Base-by-base conservation (phyloP, 75 land plant species). In the Chamaecyparis obtusa region DNA sequence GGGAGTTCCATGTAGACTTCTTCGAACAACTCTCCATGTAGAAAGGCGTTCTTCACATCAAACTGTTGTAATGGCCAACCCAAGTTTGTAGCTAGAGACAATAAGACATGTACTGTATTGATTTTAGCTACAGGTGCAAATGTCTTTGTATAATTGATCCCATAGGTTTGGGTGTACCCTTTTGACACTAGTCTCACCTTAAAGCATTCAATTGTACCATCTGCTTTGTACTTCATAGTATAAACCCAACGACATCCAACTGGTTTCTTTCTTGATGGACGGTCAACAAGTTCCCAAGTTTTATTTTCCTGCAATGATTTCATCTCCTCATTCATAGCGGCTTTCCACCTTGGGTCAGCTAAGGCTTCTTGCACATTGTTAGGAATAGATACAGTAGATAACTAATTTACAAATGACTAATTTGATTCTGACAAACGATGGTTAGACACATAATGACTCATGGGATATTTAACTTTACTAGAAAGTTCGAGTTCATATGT, bases 141-240 rank as follows among this genome's bases (percentile, higher is more conserved):
- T 41, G 41, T 41, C 41, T 41, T 2, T 41, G 41, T 41, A 41
- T 41, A 41, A 33, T 75, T 39, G 9, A 75, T 35, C 15, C 78
- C 37, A 75, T 75, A 75, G 33, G 35, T 32, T 35, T 75, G 78
- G 33, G 78, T 75, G 14, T 33, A 33, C 33, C 78, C 90, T 56
- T 87, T 88, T 36, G 91, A 77, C 2, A 88, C 83, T 3, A 90
- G 74, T 49, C 90, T 27, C 75, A 86, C 90, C 76, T 90, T 90
- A 54, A 24, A 88, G 15, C 90, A 32, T 15, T 88, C 72, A 21
- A 88, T 35, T 6, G 89, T 76, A 54, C 89, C 89, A 88, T 90
- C 87, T 6, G 87, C 69, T 36, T 86, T 90, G 83, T 84, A 60
- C 54, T 90, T 90, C 32, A 85, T 9, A 10, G 39, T 86, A 51